Conservation (phyloP, 2,329 filamentous ascomycete genomes). For the Xylaria sp. region DNA sequence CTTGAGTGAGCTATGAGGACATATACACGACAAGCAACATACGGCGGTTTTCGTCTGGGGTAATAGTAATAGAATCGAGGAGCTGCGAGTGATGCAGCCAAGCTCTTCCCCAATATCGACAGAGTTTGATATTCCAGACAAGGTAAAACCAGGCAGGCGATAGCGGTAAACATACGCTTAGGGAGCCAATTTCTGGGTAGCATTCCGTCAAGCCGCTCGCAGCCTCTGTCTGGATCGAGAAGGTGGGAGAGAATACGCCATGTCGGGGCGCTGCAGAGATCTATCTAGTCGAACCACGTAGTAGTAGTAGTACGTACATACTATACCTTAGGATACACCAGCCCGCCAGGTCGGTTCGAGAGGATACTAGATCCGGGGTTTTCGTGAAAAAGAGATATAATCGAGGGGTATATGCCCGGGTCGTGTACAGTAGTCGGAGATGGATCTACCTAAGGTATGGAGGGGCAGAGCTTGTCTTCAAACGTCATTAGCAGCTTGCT, state of each 20-base stretch:
- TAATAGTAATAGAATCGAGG: conserved; percentile 5
- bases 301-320: too few relatives aligned
- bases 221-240: conserved; percentile 42
- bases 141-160: conserved; percentile 17
- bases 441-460: conserved; percentile 16
- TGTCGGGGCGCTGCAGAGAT: conserved; percentile 23
- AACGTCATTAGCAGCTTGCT: conserved; percentile 1
- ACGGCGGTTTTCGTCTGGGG: background rate
- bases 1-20: too few relatives aligned
- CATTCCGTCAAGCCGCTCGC: conserved; percentile 42
- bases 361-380: background rate
- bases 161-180: conserved; percentile 4
- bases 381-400: background rate
- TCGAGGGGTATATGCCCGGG: conserved; percentile 33
- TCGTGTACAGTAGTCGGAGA: background rate
- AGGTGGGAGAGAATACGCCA: conserved; percentile 37
- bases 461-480: conserved; percentile 13
- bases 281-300: conserved; percentile 19
- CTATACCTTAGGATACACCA: conserved; percentile 19
- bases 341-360: background rate
- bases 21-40: too few relatives aligned
- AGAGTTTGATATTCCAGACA: conserved; percentile 9
- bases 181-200: conserved; percentile 35
- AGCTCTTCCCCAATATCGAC: conserved; percentile 15
- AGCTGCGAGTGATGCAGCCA: conserved; percentile 16